Percentiles rank a stretch among this genome's conserved stretches.
Evolutionary conservation across 768 basidiomycete species (phyloP).

Genomic region (Dioszegia crocea): DNA sequence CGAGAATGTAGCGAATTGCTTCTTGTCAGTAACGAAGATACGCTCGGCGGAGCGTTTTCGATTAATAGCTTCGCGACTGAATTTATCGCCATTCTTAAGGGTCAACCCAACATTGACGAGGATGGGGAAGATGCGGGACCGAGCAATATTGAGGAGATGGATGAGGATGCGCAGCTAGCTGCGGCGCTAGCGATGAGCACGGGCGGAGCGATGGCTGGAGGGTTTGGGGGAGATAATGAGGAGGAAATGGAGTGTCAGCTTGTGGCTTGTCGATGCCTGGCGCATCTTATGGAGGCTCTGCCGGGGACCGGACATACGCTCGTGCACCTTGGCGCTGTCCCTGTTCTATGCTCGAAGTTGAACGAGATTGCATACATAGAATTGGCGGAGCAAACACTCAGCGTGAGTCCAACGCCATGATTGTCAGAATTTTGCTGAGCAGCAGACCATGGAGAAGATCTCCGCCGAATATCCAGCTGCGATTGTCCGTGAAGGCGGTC

Average conservation of each 20-base stretch:
- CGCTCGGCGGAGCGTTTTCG: conserved; percentile 78
- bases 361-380: conserved; percentile 97
- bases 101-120: conserved; percentile 45
- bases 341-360: conserved; percentile 93
- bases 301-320: conserved; percentile 96
- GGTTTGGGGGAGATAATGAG: conserved; percentile 43
- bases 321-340: conserved; percentile 97
- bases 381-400: conserved; percentile 93
- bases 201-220: conserved; percentile 53
- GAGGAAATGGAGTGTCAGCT: conserved; percentile 75
- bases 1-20: conserved; percentile 93
- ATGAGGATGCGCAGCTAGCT: conserved; percentile 80
- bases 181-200: conserved; percentile 77
- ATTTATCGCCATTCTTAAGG: conserved; percentile 80
- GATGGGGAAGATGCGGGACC: conserved; percentile 57
- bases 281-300: conserved; percentile 97
- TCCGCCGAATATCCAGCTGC: conserved; percentile 94
- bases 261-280: conserved; percentile 90
- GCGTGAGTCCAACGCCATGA: conserved; percentile 59
- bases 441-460: conserved; percentile 83
- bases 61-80: conserved; percentile 88
- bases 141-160: conserved; percentile 51
- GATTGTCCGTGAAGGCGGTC: conserved; percentile 91
- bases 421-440: conserved; percentile 8
- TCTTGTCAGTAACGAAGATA: conserved; percentile 95